These are phyloP conservation scores for Epichloe amarillans DNA, from an alignment of 2,329 filamentous ascomycete species.

Conservation along the genomic window DNA sequence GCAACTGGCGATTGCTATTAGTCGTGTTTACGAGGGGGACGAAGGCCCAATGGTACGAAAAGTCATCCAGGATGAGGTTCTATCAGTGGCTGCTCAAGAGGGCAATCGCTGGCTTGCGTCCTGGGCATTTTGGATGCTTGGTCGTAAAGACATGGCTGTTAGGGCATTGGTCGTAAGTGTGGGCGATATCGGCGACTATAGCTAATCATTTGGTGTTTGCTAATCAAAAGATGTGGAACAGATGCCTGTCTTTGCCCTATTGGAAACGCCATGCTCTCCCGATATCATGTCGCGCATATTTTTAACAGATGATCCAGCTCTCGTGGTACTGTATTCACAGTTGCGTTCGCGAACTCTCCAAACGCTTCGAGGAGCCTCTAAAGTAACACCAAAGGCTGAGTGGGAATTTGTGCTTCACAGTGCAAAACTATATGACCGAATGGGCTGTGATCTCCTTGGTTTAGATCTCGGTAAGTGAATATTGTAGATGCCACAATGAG, in stretches of 20 bases:
- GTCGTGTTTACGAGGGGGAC: slow-evolving; percentile 75
- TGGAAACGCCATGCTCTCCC: slow-evolving; percentile 54
- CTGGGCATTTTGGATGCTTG: slow-evolving; percentile 91
- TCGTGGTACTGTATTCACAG: slow-evolving; percentile 78
- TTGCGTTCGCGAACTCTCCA: slow-evolving; percentile 70
- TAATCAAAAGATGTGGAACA: slow-evolving; percentile 18
- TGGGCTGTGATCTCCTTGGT: slow-evolving; percentile 86
- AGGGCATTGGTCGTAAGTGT: slow-evolving; percentile 61
- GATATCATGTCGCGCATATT: slow-evolving; percentile 66
- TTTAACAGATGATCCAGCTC: slow-evolving; percentile 78
- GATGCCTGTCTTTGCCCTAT: slow-evolving; percentile 65
- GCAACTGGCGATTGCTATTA: slow-evolving; percentile 78
- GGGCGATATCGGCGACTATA: neutral
- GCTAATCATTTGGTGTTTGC: neutral
- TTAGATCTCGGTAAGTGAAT: slow-evolving; percentile 57
- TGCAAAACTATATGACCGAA: slow-evolving; percentile 70
- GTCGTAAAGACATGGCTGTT: slow-evolving; percentile 70
- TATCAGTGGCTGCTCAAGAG: slow-evolving; percentile 62
- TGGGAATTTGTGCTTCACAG: slow-evolving; percentile 86
- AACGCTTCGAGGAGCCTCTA: slow-evolving; percentile 72
- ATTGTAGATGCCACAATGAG: neutral
- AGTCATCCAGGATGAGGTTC: slow-evolving; percentile 66
- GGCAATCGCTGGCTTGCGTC: slow-evolving; percentile 89
- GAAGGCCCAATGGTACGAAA: slow-evolving; percentile 58
- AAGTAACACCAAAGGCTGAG: slow-evolving; percentile 64